phyloP scores from a whole-genome alignment of 371 early-diverging fungal genomes.

The Lichtheimia corymbifera region DNA sequence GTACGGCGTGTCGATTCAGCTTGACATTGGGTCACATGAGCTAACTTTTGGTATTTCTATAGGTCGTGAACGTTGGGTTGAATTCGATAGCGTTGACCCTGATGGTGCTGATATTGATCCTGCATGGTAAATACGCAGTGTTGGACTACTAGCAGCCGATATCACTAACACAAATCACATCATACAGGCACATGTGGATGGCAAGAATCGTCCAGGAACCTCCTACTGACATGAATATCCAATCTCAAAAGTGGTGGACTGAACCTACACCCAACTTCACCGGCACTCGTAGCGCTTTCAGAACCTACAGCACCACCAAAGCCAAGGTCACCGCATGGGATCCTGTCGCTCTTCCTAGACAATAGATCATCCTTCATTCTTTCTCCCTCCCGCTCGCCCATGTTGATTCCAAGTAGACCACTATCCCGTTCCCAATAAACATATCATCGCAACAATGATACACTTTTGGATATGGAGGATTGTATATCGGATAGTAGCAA shows the following conservation, averaged over 20 bases:
- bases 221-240: slow-evolving; percentile 58
- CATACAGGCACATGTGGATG: slow-evolving; percentile 88
- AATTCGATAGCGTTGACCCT: slow-evolving; percentile 73
- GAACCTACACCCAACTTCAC: slow-evolving; percentile 68
- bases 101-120: slow-evolving; percentile 88
- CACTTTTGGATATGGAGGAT: no score
- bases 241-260: slow-evolving; percentile 49
- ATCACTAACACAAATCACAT: no score
- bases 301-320: slow-evolving; percentile 86
- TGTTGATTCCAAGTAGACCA: no score
- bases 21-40: no score
- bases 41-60: not conserved
- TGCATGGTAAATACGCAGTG: slow-evolving; percentile 71
- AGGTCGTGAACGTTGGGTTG: slow-evolving; percentile 93
- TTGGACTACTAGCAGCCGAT: no score
- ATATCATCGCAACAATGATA: no score
- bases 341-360: slow-evolving; percentile 61
- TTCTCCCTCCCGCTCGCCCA: no score
- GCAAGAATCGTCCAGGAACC: slow-evolving; percentile 81
- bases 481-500: no score
- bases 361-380: slow-evolving; percentile 3
- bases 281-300: slow-evolving; percentile 75
- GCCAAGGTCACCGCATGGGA: slow-evolving; percentile 83
- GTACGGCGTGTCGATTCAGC: slow-evolving; percentile 29
- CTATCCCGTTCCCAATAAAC: no score